These are phyloP conservation scores for Calonectria multiphialidica DNA, from an alignment of 2,329 filamentous ascomycete genomes.

Conservation along the genomic window DNA sequence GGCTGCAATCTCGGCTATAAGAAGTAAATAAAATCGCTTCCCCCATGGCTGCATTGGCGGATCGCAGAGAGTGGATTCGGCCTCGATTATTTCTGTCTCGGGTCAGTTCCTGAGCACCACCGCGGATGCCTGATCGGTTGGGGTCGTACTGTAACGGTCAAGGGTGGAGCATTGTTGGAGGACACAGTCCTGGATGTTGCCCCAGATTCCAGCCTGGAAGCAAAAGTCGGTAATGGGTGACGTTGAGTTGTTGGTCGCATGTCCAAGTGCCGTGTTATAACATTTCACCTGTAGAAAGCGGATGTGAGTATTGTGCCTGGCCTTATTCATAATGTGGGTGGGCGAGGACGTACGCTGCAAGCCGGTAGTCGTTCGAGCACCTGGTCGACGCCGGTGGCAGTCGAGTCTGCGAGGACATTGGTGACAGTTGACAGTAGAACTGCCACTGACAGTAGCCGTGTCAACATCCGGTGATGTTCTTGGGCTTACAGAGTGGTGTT, in stretches of 20 bases:
- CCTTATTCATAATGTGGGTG: neutral
- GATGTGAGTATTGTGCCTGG: neutral
- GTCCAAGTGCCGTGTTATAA: neutral
- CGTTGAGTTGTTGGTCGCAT: neutral
- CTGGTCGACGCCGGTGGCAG: neutral
- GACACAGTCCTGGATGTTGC: constrained; percentile 29
- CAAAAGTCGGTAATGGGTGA: constrained; percentile 30
- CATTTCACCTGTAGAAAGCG: constrained; percentile 8
- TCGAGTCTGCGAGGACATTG: neutral
- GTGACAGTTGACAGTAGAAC: constrained; percentile 11
- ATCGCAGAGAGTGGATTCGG: constrained; percentile 50
- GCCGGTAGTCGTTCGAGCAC: constrained; percentile 12
- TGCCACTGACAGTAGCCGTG: constrained; percentile 3
- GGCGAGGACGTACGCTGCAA: constrained; percentile 18
- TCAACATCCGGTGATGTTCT: constrained; percentile 9
- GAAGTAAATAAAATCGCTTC: constrained; percentile 46
- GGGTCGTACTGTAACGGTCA: constrained; percentile 36
- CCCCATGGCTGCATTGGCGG: constrained; percentile 46
- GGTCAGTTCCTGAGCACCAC: constrained; percentile 12
- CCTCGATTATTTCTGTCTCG: constrained; percentile 44
- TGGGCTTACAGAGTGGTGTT: neutral
- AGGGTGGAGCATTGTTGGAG: constrained; percentile 29
- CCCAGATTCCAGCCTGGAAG: constrained; percentile 7
- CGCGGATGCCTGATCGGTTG: neutral
- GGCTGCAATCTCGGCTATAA: constrained; percentile 52